Evolutionary conservation across 345 rosid species (phyloP), one percentile per base, ranked within the genome.

Genomic region (Triadica sebifera): DNA sequence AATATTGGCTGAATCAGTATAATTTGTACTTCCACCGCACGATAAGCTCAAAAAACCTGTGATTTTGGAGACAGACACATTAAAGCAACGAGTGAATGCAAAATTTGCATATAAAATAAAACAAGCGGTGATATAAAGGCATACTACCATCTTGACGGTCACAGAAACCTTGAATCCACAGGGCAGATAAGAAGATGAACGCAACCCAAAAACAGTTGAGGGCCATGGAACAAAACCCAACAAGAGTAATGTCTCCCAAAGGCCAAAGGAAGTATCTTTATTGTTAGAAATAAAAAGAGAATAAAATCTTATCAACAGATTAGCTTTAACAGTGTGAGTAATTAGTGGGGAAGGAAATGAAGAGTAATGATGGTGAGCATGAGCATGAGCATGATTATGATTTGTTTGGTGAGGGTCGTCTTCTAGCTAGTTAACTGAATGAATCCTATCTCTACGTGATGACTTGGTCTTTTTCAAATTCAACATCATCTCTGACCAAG

Each of bases 31-130:
- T 52, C 87, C 94, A 10, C 98, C 97, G 78, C 98, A 94, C 2
- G 90, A 77, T 59, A 94, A 81, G 72, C 98, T 94, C 85, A 94
- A 78, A 84, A 89, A 94, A 84, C 93, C 98, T 94, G 92, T 72
- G 13, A 76, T 68, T 15, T 62, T 15, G 53, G 47, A 5, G 45
- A 64, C 66, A 70, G 64, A 70, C 67, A 70, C 34, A 62, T 24
- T 22, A n/a, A 67, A 64, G 65, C 59, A 78, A 56, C 12, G 46
- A 51, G 13, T 70, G 6, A 61, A 25, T 46, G 34, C 8, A 19
- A 65, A 69, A 49, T 13, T 51, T 39, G 10, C 15, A 67, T 12
- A 1, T 0, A 49, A 47, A 50, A 12, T 2, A 5, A 15, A 12
- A 11, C 0, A 12, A 15, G 24, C n/a, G n/a, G 4, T 10, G 59